Evolutionary conservation across 2,329 filamentous ascomycete genomes (phyloP).

Genomic region (Onygenales sp.): DNA sequence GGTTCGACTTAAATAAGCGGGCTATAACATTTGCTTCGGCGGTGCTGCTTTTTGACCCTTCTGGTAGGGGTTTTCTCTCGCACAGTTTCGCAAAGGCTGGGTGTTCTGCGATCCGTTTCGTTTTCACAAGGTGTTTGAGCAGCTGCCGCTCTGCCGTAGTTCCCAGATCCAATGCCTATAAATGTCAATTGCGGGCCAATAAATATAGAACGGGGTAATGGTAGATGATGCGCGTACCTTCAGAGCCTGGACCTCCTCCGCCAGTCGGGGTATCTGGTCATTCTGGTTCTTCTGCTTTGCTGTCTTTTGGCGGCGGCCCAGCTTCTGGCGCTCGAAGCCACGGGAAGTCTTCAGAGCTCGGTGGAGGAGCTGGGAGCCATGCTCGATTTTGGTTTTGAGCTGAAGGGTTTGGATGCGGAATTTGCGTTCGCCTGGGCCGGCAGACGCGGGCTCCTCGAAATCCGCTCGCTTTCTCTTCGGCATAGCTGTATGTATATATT

Average conservation of each 20-base stretch:
- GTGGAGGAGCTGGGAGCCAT: slow-evolving; percentile 41
- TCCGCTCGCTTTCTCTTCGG: slow-evolving; percentile 33
- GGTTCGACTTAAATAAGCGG: slow-evolving; percentile 50
- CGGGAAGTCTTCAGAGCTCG: slow-evolving; percentile 49
- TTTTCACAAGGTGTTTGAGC: slow-evolving; percentile 46
- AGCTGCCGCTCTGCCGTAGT: slow-evolving; percentile 44
- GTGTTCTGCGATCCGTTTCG: slow-evolving; percentile 46
- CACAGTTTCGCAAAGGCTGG: slow-evolving; percentile 37
- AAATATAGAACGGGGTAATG: neutral
- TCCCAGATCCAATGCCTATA: slow-evolving; percentile 41
- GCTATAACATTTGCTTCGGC: slow-evolving; percentile 50
- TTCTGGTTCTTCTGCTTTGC: slow-evolving; percentile 37
- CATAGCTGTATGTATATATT: slow-evolving; percentile 17
- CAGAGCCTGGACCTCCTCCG: slow-evolving; percentile 46
- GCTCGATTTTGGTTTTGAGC: slow-evolving; percentile 39
- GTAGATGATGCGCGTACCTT: slow-evolving; percentile 35
- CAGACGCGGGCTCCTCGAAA: slow-evolving; percentile 14
- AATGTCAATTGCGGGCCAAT: neutral
- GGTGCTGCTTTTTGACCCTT: slow-evolving; percentile 28
- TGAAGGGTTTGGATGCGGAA: slow-evolving; percentile 26
- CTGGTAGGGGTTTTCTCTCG: slow-evolving; percentile 25
- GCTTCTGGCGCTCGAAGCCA: slow-evolving; percentile 55
- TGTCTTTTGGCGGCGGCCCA: slow-evolving; percentile 49
- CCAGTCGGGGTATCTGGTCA: slow-evolving; percentile 34
- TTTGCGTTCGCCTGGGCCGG: slow-evolving; percentile 17